phyloP scores from a whole-genome alignment of 73 alveolate species.

The Uronychia binucleata region DNA sequence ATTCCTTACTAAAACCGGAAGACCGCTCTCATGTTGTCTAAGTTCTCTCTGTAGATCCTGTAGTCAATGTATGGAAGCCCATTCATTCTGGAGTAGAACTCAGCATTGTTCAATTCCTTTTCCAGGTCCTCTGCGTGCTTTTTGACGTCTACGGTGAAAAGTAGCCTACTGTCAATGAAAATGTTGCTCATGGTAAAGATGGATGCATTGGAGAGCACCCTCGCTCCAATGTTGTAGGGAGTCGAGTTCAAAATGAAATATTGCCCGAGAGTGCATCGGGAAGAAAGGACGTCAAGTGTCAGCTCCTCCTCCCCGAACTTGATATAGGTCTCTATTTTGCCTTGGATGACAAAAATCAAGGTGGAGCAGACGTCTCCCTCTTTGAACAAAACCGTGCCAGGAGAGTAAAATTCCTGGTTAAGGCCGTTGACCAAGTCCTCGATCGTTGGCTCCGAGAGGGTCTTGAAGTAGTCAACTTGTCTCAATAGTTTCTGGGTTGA shows the following conservation, averaged over 20 bases:
- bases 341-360: background rate
- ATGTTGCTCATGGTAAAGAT: background rate
- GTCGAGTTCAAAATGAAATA: background rate
- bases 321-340: background rate
- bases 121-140: background rate
- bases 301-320: background rate
- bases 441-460: background rate
- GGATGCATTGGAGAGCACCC: background rate
- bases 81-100: background rate
- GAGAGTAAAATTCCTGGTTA: background rate
- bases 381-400: background rate
- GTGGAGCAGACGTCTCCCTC: background rate
- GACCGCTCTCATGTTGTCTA: background rate
- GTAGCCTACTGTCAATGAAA: background rate
- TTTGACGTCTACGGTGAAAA: background rate
- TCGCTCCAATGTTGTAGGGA: background rate
- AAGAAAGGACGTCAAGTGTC: background rate
- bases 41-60: conserved; percentile 1
- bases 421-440: background rate
- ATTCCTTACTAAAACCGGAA: background rate
- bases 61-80: conserved; percentile 36
- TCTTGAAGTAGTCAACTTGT: background rate
- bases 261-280: background rate
- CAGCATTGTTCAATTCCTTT: background rate
- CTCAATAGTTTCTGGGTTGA: background rate